Evolutionary conservation across 768 basidiomycete species (phyloP).

Genomic region (Trametes punicea): DNA sequence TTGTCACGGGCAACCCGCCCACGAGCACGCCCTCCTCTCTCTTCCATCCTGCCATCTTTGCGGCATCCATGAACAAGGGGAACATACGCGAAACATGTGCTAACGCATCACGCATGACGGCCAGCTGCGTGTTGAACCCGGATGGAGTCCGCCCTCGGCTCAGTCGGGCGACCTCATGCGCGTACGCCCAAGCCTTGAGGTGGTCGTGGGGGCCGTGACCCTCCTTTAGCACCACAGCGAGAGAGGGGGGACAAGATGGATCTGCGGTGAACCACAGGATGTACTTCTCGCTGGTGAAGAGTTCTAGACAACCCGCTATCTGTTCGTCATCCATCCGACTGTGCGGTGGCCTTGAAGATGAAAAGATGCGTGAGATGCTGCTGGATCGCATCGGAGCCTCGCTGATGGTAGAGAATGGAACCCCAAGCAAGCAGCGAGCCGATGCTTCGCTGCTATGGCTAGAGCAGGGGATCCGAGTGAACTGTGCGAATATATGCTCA

Average conservation of each 20-base stretch:
- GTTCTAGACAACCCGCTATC: slow-evolving; percentile 32
- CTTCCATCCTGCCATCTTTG: slow-evolving; percentile 23
- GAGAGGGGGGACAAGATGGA: slow-evolving; percentile 9
- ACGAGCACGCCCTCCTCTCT: slow-evolving; percentile 25
- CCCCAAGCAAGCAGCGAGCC: slow-evolving; percentile 10
- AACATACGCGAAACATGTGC: slow-evolving; percentile 16
- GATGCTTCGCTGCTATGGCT: not conserved
- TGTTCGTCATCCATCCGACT: slow-evolving; percentile 16
- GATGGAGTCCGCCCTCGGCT: not conserved
- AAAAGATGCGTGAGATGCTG: not conserved
- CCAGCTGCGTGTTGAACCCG: slow-evolving; percentile 10
- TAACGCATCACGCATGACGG: slow-evolving; percentile 11
- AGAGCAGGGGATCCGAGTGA: not conserved
- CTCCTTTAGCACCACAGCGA: slow-evolving; percentile 51
- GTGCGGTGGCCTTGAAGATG: too few species aligned
- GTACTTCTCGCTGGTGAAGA: slow-evolving; percentile 47
- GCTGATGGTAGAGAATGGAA: slow-evolving; percentile 7
- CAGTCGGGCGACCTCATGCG: slow-evolving; percentile 20
- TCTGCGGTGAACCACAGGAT: slow-evolving; percentile 47
- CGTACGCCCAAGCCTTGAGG: slow-evolving; percentile 51
- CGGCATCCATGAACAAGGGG: slow-evolving; percentile 18
- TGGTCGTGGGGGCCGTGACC: slow-evolving; percentile 46
- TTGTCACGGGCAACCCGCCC: slow-evolving; percentile 21
- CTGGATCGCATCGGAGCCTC: not conserved
- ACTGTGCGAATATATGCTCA: slow-evolving; percentile 17